Percentiles rank a stretch among this genome's conserved stretches.
phyloP scores from a whole-genome alignment of 331 rosid species.

The Quercus phellos region DNA sequence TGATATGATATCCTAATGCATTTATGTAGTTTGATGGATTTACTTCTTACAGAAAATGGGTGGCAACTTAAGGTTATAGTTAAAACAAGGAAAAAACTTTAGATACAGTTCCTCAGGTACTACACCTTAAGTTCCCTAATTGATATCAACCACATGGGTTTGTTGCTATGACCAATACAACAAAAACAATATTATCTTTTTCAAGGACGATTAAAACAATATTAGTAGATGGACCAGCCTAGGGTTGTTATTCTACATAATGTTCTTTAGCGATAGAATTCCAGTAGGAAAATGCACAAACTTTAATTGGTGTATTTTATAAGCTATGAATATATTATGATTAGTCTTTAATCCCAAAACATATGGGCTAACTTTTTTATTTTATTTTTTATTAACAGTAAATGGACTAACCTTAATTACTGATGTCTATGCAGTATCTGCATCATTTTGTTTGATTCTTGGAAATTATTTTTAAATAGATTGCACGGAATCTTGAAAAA shows the following conservation, averaged over 20 bases:
- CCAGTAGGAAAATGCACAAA: neutral
- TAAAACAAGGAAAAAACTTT: neutral
- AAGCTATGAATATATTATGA: neutral
- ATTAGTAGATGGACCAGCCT: too few species aligned
- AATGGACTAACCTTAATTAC: neutral
- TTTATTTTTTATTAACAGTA: too few species aligned
- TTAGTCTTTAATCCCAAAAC: neutral
- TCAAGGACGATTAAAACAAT: too few species aligned
- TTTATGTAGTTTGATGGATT: neutral
- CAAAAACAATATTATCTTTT: too few species aligned
- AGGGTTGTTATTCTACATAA: too few species aligned
- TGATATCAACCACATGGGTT: too few species aligned
- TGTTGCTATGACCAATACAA: too few species aligned
- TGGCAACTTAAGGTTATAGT: neutral
- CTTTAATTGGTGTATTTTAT: neutral
- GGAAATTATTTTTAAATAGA: conserved; percentile 56
- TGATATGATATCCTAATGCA: neutral
- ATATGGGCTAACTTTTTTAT: too few species aligned
- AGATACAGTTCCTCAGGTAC: too few species aligned
- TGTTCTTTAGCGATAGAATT: neutral
- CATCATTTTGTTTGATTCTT: conserved; percentile 27
- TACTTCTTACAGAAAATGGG: neutral
- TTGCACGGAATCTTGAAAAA: conserved; percentile 82
- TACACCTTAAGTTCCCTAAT: too few species aligned
- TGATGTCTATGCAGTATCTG: conserved; percentile 1